A percentile compares a stretch with the other conserved stretches of the same genome.
phyloP scores from a whole-genome alignment of 192 early-diverging fungal genomes.

The Coemansia sp. region DNA sequence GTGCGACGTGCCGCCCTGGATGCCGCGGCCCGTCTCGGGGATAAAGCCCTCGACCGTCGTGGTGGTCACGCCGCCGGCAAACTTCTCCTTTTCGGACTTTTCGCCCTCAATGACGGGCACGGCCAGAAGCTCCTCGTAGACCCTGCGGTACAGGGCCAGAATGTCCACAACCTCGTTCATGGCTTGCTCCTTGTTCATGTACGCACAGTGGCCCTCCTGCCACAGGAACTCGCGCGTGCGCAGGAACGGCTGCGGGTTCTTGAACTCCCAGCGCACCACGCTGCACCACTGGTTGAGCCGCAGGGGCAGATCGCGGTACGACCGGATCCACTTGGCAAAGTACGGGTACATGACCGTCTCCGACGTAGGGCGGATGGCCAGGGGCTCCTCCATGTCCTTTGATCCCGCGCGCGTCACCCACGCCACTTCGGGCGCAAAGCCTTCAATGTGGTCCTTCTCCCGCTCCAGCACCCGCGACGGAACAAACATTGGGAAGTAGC shows the following conservation, averaged over 20 bases:
- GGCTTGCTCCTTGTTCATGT: constrained; percentile 83
- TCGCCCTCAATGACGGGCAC: constrained; percentile 93
- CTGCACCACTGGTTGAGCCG: constrained; percentile 99
- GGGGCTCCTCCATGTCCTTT: constrained; percentile 88
- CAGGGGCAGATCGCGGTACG: constrained; percentile 93
- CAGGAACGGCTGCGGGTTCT: constrained; percentile 98
- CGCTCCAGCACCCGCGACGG: constrained; percentile 76
- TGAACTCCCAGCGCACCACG: constrained; percentile 99
- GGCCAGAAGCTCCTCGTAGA: constrained; percentile 96
- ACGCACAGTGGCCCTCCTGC: constrained; percentile 99
- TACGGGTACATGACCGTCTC: constrained; percentile 99
- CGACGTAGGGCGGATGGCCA: constrained; percentile 98
- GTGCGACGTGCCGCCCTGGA: constrained; percentile 98
- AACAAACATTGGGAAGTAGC: constrained; percentile 99
- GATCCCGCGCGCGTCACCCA: constrained; percentile 98
- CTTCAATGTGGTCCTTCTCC: constrained; percentile 99
- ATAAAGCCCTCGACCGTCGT: constrained; percentile 98
- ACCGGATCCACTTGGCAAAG: constrained; percentile 96
- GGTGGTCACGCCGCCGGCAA: constrained; percentile 95
- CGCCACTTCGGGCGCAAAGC: constrained; percentile 99
- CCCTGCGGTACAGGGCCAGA: constrained; percentile 89
- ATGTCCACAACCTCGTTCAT: constrained; percentile 83
- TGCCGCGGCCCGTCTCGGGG: constrained; percentile 92
- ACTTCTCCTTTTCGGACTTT: constrained; percentile 99
- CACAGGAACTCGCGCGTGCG: constrained; percentile 99